A percentile compares a stretch with the other conserved stretches of the same genome.
These are phyloP conservation scores for Ulvella scutata DNA, from an alignment of 139 green algal species.

Conservation along the genomic window DNA sequence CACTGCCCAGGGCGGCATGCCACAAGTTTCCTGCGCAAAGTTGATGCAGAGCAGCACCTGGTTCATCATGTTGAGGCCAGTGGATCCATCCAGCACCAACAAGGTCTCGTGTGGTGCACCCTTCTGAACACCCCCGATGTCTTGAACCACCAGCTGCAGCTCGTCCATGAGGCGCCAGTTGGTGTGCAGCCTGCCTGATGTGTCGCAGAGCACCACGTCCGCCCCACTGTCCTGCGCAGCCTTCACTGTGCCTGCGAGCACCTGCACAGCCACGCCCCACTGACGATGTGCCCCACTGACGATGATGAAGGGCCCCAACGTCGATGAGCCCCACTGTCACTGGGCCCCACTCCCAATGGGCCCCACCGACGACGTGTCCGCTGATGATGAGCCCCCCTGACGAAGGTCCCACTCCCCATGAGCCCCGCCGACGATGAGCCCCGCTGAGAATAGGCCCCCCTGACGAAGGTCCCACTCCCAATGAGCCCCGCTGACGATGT, in stretches of 20 bases:
- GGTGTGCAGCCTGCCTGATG: constrained; percentile 83
- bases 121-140: not conserved
- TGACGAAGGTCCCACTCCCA: no score
- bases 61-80: constrained; percentile 92
- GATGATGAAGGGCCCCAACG: not conserved
- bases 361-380: not conserved
- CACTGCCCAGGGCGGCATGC: no score
- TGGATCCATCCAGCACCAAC: constrained; percentile 95
- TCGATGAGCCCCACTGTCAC: not conserved
- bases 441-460: no score
- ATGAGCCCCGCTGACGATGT: no score
- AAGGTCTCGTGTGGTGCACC: constrained; percentile 61
- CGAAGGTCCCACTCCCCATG: no score
- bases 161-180: constrained; percentile 91
- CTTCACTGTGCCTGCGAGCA: constrained; percentile 10
- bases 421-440: no score
- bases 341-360: not conserved
- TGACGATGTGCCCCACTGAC: not conserved
- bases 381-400: no score
- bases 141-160: constrained; percentile 20
- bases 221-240: constrained; percentile 5
- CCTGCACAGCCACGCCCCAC: constrained; percentile 14
- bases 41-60: constrained; percentile 20
- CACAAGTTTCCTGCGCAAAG: no score
- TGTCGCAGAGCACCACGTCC: constrained; percentile 87